These are phyloP conservation scores for Ogataea trehaloabstinens DNA, from an alignment of 805 yeast species.

Conservation along the genomic window DNA sequence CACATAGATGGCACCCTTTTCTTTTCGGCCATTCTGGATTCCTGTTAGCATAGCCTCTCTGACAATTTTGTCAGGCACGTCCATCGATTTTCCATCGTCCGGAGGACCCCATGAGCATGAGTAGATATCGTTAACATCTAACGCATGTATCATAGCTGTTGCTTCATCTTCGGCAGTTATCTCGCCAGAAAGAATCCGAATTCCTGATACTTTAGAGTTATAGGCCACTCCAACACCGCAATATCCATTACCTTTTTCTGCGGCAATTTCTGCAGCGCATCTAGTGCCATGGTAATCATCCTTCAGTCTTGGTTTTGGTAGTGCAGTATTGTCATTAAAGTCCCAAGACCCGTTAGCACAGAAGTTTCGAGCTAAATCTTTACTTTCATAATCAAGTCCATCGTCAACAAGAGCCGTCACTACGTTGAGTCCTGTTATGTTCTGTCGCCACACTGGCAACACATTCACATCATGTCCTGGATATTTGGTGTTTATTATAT, in stretches of 20 bases:
- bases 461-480: slow-evolving; percentile 89
- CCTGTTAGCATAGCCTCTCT: slow-evolving; percentile 84
- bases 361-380: slow-evolving; percentile 70
- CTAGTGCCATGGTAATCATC: slow-evolving; percentile 96
- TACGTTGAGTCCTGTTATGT: slow-evolving; percentile 76
- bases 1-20: slow-evolving; percentile 85
- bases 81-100: slow-evolving; percentile 85
- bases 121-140: slow-evolving; percentile 86
- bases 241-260: slow-evolving; percentile 70
- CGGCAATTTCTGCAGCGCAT: slow-evolving; percentile 97
- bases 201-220: slow-evolving; percentile 81
- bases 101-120: slow-evolving; percentile 99
- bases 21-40: slow-evolving; percentile 72
- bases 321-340: slow-evolving; percentile 69
- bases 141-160: slow-evolving; percentile 73
- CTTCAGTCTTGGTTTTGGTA: slow-evolving; percentile 75
- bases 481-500: slow-evolving; percentile 66
- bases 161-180: slow-evolving; percentile 90
- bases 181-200: slow-evolving; percentile 80
- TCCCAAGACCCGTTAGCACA: slow-evolving; percentile 87
- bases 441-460: slow-evolving; percentile 77
- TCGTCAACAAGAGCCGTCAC: slow-evolving; percentile 92
- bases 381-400: slow-evolving; percentile 81
- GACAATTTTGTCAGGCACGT: slow-evolving; percentile 78
- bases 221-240: slow-evolving; percentile 99